Evolutionary conservation across 2,329 filamentous ascomycete species (phyloP).

Genomic region (Sporothrix sp.): DNA sequence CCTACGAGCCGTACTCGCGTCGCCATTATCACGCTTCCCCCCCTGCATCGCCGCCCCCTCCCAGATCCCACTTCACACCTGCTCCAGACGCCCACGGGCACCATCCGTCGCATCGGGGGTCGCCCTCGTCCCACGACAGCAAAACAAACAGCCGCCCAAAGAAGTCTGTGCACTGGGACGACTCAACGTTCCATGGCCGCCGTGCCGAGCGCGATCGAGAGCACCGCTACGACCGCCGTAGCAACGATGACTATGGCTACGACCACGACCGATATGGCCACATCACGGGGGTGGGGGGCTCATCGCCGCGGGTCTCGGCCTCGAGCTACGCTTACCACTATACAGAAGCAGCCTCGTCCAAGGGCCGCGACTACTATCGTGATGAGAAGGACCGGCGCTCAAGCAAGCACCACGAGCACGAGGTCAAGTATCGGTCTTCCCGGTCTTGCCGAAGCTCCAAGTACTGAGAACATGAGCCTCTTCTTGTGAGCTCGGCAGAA

Average conservation of each 20-base stretch:
- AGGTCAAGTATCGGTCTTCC: neutral
- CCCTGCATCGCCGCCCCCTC: neutral
- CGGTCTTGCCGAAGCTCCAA: neutral
- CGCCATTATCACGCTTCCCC: too few relatives aligned
- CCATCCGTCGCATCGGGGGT: neutral
- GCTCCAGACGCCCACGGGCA: neutral
- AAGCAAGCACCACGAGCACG: neutral
- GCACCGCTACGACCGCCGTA: neutral
- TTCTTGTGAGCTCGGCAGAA: too few relatives aligned
- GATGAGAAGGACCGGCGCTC: neutral
- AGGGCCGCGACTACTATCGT: neutral
- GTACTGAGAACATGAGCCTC: too few relatives aligned
- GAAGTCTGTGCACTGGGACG: slow-evolving; percentile 3
- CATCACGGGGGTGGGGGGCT: neutral
- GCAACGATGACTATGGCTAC: neutral
- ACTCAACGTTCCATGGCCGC: neutral
- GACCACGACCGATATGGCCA: neutral
- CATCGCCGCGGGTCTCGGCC: neutral
- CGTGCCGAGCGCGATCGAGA: neutral
- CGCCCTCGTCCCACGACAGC: neutral
- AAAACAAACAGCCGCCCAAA: neutral
- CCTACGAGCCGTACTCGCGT: too few relatives aligned
- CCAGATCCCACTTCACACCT: neutral
- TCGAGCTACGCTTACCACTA: neutral
- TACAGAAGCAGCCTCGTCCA: neutral